These are phyloP conservation scores for Arthrobotrys entomopaga DNA, from an alignment of 2,329 filamentous ascomycete genomes.

Conservation along the genomic window DNA sequence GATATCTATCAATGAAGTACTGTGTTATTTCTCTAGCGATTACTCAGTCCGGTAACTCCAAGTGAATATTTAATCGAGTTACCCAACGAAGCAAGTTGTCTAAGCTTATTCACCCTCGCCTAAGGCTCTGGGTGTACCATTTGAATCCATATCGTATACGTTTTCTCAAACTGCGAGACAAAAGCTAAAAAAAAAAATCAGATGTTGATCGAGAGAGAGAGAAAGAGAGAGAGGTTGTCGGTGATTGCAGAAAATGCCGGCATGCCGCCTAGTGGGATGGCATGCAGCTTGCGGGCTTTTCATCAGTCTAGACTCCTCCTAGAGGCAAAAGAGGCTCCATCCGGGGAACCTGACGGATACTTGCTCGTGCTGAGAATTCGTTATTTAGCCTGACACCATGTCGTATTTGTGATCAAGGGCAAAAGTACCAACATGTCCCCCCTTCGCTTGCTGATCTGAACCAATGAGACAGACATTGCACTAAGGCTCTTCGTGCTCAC, in stretches of 20 bases:
- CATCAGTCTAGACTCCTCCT: conserved; percentile 13
- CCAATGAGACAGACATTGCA: conserved; percentile 9
- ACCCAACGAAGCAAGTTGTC: conserved; percentile 33
- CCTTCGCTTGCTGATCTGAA: conserved; percentile 31
- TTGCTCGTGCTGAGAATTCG: neutral
- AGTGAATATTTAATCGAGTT: conserved; percentile 46
- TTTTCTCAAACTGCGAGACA: conserved; percentile 13
- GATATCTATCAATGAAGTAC: conserved; percentile 27
- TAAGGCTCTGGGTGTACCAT: conserved; percentile 17
- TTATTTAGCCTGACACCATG: conserved; percentile 3
- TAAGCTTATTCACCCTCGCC: neutral
- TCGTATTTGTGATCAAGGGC: conserved; percentile 22
- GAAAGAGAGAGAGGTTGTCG: neutral
- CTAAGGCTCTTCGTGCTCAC: conserved; percentile 1
- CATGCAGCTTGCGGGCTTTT: neutral
- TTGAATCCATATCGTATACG: conserved; percentile 11
- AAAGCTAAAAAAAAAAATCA: neutral
- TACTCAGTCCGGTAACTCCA: conserved; percentile 46
- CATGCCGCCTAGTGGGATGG: conserved; percentile 6
- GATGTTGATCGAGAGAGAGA: neutral
- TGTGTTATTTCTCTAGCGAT: conserved; percentile 28
- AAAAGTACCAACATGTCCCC: conserved; percentile 11
- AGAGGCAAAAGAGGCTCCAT: conserved; percentile 15
- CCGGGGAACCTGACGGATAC: conserved; percentile 1
- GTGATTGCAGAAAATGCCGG: neutral